Conservation (phyloP, 345 rosid genomes). For the Gossypium turneri region DNA sequence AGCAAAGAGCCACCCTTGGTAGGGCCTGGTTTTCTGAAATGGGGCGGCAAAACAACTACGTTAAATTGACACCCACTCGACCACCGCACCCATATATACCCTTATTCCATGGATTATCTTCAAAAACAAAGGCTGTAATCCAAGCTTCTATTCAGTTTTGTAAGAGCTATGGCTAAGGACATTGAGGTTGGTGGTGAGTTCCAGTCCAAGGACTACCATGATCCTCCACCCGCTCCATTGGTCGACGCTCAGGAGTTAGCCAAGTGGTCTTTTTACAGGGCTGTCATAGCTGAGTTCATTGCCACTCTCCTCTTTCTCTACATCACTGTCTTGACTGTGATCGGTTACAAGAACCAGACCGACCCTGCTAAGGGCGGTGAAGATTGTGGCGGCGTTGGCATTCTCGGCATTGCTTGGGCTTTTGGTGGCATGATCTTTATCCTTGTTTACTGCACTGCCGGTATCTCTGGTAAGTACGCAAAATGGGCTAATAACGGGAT, state of each 20-base stretch:
- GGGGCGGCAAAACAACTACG: conserved; percentile 38
- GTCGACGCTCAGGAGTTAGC: conserved; percentile 45
- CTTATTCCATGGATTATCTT: neutral
- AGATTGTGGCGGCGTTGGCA: conserved; percentile 38
- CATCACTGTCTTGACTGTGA: conserved; percentile 57
- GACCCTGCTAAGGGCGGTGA: conserved; percentile 22
- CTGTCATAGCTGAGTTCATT: conserved; percentile 55
- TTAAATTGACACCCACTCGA: conserved; percentile 9
- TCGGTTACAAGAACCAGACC: conserved; percentile 46
- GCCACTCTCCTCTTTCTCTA: conserved; percentile 67
- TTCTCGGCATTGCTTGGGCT: conserved; percentile 68
- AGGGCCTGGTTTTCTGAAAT: conserved; percentile 26
- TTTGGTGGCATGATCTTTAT: conserved; percentile 73
- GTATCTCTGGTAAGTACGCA: conserved; percentile 47
- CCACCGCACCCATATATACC: conserved; percentile 26
- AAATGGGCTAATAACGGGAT: neutral
- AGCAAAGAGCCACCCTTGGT: neutral
- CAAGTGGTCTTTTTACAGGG: conserved; percentile 57
- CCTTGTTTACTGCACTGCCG: conserved; percentile 70
- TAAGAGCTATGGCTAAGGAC: conserved; percentile 46
- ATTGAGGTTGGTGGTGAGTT: conserved; percentile 43
- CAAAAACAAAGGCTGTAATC: too few relatives aligned
- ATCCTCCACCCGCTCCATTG: conserved; percentile 55
- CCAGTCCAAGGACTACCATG: conserved; percentile 48
- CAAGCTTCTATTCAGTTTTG: neutral